Base-by-base conservation (phyloP, 352 stramenopile species). In the Globisporangium abappressorium region DNA sequence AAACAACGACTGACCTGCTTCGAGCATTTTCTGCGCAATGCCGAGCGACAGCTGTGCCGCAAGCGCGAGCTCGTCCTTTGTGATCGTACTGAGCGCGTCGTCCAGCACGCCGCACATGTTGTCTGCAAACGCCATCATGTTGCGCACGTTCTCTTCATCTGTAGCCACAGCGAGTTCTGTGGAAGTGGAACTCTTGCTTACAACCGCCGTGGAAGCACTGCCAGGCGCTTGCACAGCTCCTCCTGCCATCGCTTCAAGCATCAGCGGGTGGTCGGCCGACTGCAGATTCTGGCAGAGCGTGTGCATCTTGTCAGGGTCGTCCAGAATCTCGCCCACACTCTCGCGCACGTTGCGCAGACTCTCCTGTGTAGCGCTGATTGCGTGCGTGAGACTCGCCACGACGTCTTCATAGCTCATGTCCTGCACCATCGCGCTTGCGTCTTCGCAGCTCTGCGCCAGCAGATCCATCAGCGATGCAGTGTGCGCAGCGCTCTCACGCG, bases 41-140 rank as follows among this genome's bases (percentile, higher is more conserved):
- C 74, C 77, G 9, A 94, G 75, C 58, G 83, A 92, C 18, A 94
- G 70, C 65, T 93, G 87, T 1, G 83, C 79, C 9, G 84, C 84
- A 7, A 94, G 54, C 9, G 75, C 64, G 30, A 92, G 73, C 65
- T 94, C 87, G 59, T 91, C 84, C 64, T 89, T 73, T 3, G 81
- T 84, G 67, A 94, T 92, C 36, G 85, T 92, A 55, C 74, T 81
- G 22, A 94, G 65, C 30, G 87, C 84, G 30, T 90, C 78, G 60
- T 93, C 82, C 76, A 94, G 83, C 15, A 84, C 86, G 6, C 64
- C 70, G 67, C 87, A 94, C 80, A 94, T 91, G 54, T 73, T 88
- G 62, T 91, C 87, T 3, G 84, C 73, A 55, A 94, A 82, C 49
- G 74, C 34, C 83, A 94, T 90, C 75, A 90, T 82, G 64, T 81